phyloP scores from a whole-genome alignment of 345 rosid genomes.

The Corchorus capsularis region DNA sequence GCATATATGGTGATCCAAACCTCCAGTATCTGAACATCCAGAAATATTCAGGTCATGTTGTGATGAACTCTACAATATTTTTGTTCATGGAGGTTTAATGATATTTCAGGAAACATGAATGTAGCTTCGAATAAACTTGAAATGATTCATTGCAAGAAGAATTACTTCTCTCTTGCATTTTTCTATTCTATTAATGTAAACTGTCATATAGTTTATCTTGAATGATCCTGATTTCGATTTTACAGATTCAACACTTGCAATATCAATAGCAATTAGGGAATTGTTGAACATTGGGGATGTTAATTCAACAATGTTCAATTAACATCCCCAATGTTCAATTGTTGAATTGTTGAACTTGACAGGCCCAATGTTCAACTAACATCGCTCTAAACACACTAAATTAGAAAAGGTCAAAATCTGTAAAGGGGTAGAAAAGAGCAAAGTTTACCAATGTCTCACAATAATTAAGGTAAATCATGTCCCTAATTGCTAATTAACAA shows the following conservation, averaged over 20 bases:
- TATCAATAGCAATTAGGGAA: slow-evolving; percentile 42
- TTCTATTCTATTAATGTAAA: neutral
- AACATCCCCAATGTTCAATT: too few species aligned
- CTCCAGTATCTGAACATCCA: neutral
- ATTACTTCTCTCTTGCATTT: neutral
- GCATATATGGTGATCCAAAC: slow-evolving; percentile 25
- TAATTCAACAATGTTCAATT: too few species aligned
- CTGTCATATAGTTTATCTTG: neutral
- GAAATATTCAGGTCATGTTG: slow-evolving; percentile 14
- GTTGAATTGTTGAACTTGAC: too few species aligned
- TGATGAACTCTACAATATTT: slow-evolving; percentile 4
- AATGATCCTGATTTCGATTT: neutral
- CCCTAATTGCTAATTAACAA: too few species aligned
- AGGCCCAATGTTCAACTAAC: too few species aligned
- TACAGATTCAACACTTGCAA: slow-evolving; percentile 46
- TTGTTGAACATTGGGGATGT: too few species aligned
- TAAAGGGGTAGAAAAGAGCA: too few species aligned
- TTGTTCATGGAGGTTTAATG: slow-evolving; percentile 43
- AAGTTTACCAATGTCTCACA: too few species aligned
- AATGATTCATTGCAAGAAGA: slow-evolving; percentile 46
- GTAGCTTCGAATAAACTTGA: slow-evolving; percentile 45
- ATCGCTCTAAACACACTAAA: too few species aligned
- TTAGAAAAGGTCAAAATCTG: too few species aligned
- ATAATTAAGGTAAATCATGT: too few species aligned
- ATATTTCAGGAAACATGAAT: slow-evolving; percentile 54